Base-by-base conservation (phyloP, 2,329 filamentous ascomycete species). In the Pestalotiopsis sp. region DNA sequence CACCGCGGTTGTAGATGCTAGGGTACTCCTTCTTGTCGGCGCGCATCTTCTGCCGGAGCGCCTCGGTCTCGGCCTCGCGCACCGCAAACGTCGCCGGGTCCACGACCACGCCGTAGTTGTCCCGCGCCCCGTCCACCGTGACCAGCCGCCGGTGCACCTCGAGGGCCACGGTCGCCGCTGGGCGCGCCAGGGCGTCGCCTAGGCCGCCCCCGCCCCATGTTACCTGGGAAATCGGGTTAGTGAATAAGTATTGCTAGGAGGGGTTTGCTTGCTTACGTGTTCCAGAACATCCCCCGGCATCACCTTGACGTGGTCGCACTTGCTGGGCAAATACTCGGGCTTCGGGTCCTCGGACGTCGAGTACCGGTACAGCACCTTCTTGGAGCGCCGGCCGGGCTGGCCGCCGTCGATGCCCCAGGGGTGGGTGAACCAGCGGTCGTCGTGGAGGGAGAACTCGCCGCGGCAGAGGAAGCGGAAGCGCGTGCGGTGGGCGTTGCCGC, bases 181-280 rank as follows among this genome's bases (percentile, higher is more conserved):
- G 81, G 0, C 84, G 78, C 0, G 79, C 81, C 5, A 85, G 75
- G 0, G 83, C 80, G 72, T 85, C 83, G 40, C 83, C 84, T 13
- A 85, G 78, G 2, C 84, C 83, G 25, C 83, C 84, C 36, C 83
- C 84, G 60, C 83, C 83, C 83, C 83, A 85, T 4, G 84, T 86
- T 38, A 36, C 2, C 31, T 36, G 2, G 0, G 31, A 36, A 36
- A 36, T 36, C 31, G 31, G 31, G 31, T 36, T 3, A 36, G 31
- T 1, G 31, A 36, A 9, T 36, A 1, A 36, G 31, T 9, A 36
- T 36, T 2, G 9, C 6, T 7, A 36, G 31, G 31, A 9, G 31
- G 2, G 31, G 31, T 2, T 36, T 36, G 31, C 31, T 36, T 36
- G 31, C 31, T 36, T 36, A 84, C 79, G 81, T 81, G 85, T 75